Evolutionary conservation across 2,329 filamentous ascomycete species (phyloP).

Genomic region (Rhynchosporium secalis): DNA sequence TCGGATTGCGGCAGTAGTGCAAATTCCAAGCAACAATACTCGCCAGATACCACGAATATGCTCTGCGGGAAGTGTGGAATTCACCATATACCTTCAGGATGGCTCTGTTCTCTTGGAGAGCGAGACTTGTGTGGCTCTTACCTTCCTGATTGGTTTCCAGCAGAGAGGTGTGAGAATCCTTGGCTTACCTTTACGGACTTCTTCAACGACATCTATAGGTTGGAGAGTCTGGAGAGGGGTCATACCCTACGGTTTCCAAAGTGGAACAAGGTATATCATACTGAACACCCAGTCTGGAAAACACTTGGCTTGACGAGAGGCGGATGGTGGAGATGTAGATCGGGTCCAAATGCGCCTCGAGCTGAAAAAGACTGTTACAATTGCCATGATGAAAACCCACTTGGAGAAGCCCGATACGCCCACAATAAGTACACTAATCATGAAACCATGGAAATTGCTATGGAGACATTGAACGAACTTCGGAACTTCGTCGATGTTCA

Average conservation of each 20-base stretch:
- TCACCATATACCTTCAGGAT: slow-evolving; percentile 34
- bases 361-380: slow-evolving; percentile 28
- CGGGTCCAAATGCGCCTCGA: slow-evolving; percentile 19
- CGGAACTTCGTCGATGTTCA: background rate
- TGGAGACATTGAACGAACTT: background rate
- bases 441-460: slow-evolving; percentile 1
- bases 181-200: slow-evolving; percentile 27
- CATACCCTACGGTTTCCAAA: background rate
- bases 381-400: slow-evolving; percentile 17
- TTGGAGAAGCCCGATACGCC: background rate
- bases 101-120: slow-evolving; percentile 28
- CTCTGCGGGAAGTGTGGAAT: slow-evolving; percentile 34
- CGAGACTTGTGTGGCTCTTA: slow-evolving; percentile 34
- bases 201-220: slow-evolving; percentile 25
- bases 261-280: slow-evolving; percentile 35
- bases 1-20: slow-evolving; percentile 2
- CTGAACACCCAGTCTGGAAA: slow-evolving; percentile 30
- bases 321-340: slow-evolving; percentile 38
- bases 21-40: slow-evolving; percentile 17
- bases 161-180: slow-evolving; percentile 22
- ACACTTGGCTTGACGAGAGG: slow-evolving; percentile 23
- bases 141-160: slow-evolving; percentile 38
- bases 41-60: slow-evolving; percentile 21
- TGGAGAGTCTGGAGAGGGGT: slow-evolving; percentile 23
- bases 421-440: background rate